phyloP scores from a whole-genome alignment of 2,329 filamentous ascomycete genomes.

The Talaromyces sp. region DNA sequence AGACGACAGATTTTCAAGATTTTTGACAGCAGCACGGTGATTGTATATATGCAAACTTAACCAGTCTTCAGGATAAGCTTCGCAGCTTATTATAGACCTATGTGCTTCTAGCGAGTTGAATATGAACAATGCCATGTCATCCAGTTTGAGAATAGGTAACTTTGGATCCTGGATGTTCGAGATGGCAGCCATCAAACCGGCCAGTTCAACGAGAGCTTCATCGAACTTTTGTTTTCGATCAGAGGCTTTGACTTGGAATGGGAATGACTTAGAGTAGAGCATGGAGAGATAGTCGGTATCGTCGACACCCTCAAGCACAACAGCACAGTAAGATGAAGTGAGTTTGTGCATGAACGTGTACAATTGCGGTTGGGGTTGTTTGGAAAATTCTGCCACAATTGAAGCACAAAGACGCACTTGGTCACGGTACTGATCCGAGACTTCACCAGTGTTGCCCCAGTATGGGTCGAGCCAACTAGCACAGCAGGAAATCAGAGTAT shows the following conservation, averaged over 20 bases:
- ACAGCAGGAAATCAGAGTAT: slow-evolving; percentile 73
- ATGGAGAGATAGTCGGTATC: slow-evolving; percentile 67
- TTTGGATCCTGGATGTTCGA: slow-evolving; percentile 71
- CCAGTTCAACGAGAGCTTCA: slow-evolving; percentile 83
- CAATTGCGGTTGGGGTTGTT: slow-evolving; percentile 73
- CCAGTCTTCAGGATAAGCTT: slow-evolving; percentile 87
- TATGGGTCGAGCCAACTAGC: slow-evolving; percentile 88
- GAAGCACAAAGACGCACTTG: slow-evolving; percentile 93
- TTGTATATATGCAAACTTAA: slow-evolving; percentile 90
- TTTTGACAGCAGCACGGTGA: slow-evolving; percentile 83
- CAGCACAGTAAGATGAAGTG: slow-evolving; percentile 79
- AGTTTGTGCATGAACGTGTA: slow-evolving; percentile 89
- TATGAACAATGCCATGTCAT: slow-evolving; percentile 71
- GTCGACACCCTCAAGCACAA: slow-evolving; percentile 63
- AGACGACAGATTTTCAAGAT: slow-evolving; percentile 74
- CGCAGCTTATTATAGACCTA: slow-evolving; percentile 82
- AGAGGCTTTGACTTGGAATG: slow-evolving; percentile 73
- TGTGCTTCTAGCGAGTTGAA: slow-evolving; percentile 78
- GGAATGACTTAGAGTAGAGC: slow-evolving; percentile 84
- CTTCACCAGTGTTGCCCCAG: slow-evolving; percentile 73
- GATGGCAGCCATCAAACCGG: slow-evolving; percentile 78
- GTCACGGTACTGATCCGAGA: slow-evolving; percentile 83
- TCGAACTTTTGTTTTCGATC: slow-evolving; percentile 65
- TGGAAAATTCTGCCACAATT: slow-evolving; percentile 78
- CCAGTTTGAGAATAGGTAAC: slow-evolving; percentile 71